Evolutionary conservation across 2,329 filamentous ascomycete genomes (phyloP).

Genomic region (Ambrosiella beaveri): DNA sequence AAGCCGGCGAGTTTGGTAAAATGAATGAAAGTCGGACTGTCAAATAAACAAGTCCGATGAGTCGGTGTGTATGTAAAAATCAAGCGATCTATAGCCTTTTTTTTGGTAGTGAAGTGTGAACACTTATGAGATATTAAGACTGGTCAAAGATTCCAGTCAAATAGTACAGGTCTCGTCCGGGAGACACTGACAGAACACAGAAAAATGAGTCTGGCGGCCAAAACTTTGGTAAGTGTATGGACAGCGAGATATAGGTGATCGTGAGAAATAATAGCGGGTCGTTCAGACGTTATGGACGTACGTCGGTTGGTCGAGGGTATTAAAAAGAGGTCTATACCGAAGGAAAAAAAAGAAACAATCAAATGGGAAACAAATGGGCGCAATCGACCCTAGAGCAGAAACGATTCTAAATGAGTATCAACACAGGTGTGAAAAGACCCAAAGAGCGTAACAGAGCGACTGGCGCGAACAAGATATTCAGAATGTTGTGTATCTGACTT

Average conservation of each 20-base stretch:
- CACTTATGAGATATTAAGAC: slow-evolving; percentile 3
- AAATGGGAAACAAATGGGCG: background rate
- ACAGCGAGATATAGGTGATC: slow-evolving; percentile 1
- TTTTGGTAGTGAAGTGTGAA: background rate
- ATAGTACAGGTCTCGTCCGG: slow-evolving; percentile 10
- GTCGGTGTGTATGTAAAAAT: background rate
- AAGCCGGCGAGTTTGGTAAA: slow-evolving; percentile 7
- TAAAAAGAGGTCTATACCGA: slow-evolving; percentile 7
- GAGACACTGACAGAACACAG: slow-evolving; percentile 4
- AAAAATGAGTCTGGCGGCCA: background rate
- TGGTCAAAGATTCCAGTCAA: background rate
- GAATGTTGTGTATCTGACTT: background rate
- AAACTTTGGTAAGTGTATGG: background rate
- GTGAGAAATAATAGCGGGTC: background rate
- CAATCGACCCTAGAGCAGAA: background rate
- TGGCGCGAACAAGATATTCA: slow-evolving; percentile 8
- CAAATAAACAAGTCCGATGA: background rate
- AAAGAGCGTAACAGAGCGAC: slow-evolving; percentile 1
- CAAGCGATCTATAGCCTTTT: background rate
- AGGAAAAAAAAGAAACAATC: background rate
- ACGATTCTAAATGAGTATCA: slow-evolving; percentile 3
- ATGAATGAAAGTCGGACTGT: slow-evolving; percentile 9
- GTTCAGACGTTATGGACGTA: background rate
- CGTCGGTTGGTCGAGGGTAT: background rate
- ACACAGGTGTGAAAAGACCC: background rate